Evolutionary conservation across 805 yeast genomes (phyloP).

Genomic region (Isabelozyma rhagii): DNA sequence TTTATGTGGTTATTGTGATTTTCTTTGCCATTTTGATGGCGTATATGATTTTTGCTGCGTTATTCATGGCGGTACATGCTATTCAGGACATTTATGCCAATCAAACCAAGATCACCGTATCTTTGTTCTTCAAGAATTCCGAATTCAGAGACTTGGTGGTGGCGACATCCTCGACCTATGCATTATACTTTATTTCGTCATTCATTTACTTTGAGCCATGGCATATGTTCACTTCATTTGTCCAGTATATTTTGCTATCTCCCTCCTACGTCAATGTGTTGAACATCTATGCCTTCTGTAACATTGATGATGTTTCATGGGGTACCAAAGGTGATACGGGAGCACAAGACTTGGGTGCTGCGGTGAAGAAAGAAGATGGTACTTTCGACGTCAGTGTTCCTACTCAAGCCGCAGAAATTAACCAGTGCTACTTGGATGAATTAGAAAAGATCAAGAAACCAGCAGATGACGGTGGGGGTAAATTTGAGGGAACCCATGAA

Average conservation of each 20-base stretch:
- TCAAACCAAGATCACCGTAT: constrained; percentile 41
- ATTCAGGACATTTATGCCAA: constrained; percentile 30
- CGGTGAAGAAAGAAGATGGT: constrained; percentile 52
- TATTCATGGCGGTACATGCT: constrained; percentile 55
- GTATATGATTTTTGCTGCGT: constrained; percentile 56
- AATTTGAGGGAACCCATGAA: constrained; percentile 30
- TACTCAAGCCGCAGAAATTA: constrained; percentile 48
- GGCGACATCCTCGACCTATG: constrained; percentile 59
- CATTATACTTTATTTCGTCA: constrained; percentile 57
- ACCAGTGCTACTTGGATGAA: constrained; percentile 49
- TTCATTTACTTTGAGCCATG: constrained; percentile 62
- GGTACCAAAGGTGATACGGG: constrained; percentile 72
- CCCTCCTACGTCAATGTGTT: constrained; percentile 55
- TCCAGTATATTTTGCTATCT: constrained; percentile 48
- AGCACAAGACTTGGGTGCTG: constrained; percentile 53
- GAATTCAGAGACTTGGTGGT: constrained; percentile 50
- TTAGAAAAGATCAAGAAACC: constrained; percentile 51
- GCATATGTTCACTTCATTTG: constrained; percentile 59
- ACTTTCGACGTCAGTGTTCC: constrained; percentile 54
- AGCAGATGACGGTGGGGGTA: constrained; percentile 25
- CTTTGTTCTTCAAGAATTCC: constrained; percentile 44
- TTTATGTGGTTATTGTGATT: constrained; percentile 49
- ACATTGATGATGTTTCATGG: constrained; percentile 72
- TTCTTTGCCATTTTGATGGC: constrained; percentile 61
- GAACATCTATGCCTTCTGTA: constrained; percentile 67